Conservation (phyloP, 495 filamentous ascomycete genomes). For the Xylaria bambusicola region DNA sequence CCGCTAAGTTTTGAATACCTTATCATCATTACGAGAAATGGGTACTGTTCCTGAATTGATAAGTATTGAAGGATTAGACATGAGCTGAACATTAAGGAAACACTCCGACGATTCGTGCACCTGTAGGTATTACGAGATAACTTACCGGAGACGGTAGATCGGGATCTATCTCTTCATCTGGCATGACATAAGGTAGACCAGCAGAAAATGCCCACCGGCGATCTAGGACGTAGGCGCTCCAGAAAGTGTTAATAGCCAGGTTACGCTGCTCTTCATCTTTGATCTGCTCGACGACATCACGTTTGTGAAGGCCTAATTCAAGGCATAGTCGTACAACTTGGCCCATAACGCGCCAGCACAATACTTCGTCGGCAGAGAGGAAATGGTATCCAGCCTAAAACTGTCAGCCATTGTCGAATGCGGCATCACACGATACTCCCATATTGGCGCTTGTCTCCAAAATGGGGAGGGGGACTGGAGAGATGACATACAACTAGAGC, state of each 20-base stretch:
- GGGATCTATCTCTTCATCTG: slow-evolving; percentile 82
- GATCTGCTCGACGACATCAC: slow-evolving; percentile 68
- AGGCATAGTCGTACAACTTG: slow-evolving; percentile 74
- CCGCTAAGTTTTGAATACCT: slow-evolving; percentile 73
- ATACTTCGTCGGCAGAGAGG: slow-evolving; percentile 75
- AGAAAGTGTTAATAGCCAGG: slow-evolving; percentile 69
- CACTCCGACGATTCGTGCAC: background rate
- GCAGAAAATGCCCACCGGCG: slow-evolving; percentile 80
- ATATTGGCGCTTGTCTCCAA: background rate
- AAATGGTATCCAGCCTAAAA: slow-evolving; percentile 75
- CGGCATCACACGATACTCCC: background rate
- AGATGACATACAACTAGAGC: slow-evolving; percentile 54
- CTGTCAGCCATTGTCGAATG: slow-evolving; percentile 25
- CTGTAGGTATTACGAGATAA: background rate
- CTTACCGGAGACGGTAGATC: slow-evolving; percentile 75
- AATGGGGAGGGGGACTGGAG: background rate
- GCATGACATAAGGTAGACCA: slow-evolving; percentile 77
- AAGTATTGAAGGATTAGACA: slow-evolving; percentile 19
- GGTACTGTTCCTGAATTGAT: slow-evolving; percentile 59
- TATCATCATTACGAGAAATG: slow-evolving; percentile 78
- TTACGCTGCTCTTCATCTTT: slow-evolving; percentile 63
- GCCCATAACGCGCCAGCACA: slow-evolving; percentile 79
- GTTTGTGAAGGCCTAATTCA: slow-evolving; percentile 77
- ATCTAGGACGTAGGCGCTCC: slow-evolving; percentile 79
- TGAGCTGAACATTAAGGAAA: background rate